These are phyloP conservation scores for Sporothrix pallida DNA, from an alignment of 2,329 filamentous ascomycete genomes.

Conservation along the genomic window DNA sequence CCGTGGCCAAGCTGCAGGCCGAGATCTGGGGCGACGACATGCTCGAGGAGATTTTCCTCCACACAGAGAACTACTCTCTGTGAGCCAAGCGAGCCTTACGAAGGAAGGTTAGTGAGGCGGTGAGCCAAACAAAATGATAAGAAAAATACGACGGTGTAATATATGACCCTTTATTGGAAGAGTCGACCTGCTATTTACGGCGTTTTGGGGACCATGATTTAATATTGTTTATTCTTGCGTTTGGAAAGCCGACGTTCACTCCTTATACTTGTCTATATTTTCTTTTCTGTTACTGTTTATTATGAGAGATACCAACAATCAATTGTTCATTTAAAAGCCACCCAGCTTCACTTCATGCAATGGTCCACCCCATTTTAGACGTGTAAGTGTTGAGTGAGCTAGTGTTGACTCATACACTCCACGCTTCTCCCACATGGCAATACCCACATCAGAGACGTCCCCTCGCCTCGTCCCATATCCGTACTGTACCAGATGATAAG, in stretches of 20 bases:
- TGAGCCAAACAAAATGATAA: too few species aligned
- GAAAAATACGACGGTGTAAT: not conserved
- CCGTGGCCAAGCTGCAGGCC: slow-evolving; percentile 80
- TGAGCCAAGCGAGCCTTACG: slow-evolving; percentile 49
- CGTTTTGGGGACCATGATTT: not conserved
- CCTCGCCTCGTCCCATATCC: too few species aligned
- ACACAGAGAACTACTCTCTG: slow-evolving; percentile 93
- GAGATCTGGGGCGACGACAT: slow-evolving; percentile 79
- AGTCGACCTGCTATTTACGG: not conserved
- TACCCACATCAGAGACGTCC: too few species aligned
- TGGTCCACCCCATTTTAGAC: too few species aligned
- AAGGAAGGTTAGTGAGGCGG: not conserved
- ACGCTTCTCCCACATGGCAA: too few species aligned
- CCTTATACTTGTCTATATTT: not conserved
- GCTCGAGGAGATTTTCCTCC: slow-evolving; percentile 89
- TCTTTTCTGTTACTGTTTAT: not conserved
- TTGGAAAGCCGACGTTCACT: slow-evolving; percentile 2
- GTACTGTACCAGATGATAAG: too few species aligned
- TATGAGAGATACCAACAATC: slow-evolving; percentile 9
- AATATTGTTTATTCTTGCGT: not conserved
- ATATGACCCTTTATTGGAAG: slow-evolving; percentile 1
- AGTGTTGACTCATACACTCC: too few species aligned
- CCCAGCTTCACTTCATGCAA: too few species aligned
- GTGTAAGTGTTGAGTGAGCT: too few species aligned
- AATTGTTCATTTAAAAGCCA: not conserved